Percentiles rank a stretch among this genome's conserved stretches.
These are phyloP conservation scores for Quercus tomentella DNA, from an alignment of 331 rosid species.

Conservation along the genomic window DNA sequence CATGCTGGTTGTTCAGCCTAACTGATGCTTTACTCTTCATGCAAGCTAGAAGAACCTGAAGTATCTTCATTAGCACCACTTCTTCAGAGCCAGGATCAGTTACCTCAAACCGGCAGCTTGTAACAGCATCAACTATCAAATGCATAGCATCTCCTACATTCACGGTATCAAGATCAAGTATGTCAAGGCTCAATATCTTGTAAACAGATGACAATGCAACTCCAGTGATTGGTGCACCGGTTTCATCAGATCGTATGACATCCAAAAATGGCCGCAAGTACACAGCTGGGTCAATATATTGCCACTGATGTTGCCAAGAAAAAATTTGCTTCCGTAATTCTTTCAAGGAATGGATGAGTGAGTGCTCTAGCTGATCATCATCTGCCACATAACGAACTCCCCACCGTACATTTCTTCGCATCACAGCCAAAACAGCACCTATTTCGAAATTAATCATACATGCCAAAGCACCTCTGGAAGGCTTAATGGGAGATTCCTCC, in stretches of 20 bases:
- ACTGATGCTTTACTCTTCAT: constrained; percentile 87
- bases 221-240: constrained; percentile 88
- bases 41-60: constrained; percentile 90
- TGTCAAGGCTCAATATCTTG: constrained; percentile 81
- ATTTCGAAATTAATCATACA: constrained; percentile 90
- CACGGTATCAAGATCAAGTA: constrained; percentile 72
- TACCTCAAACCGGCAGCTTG: constrained; percentile 89
- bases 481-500: constrained; percentile 55
- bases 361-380: constrained; percentile 90
- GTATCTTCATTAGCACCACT: constrained; percentile 86
- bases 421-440: constrained; percentile 88
- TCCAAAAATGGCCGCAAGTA: constrained; percentile 89
- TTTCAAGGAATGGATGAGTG: constrained; percentile 77
- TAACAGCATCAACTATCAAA: constrained; percentile 87
- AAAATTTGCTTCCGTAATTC: constrained; percentile 69
- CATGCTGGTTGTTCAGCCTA: constrained; percentile 89
- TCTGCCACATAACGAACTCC: constrained; percentile 81
- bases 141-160: constrained; percentile 83
- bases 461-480: constrained; percentile 63
- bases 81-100: constrained; percentile 89
- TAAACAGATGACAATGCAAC: constrained; percentile 87
- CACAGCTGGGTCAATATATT: constrained; percentile 65
- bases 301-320: constrained; percentile 90
- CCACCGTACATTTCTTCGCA: constrained; percentile 95
- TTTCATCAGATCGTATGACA: constrained; percentile 90